phyloP scores from a whole-genome alignment of 495 filamentous ascomycete genomes.

The Neurospora sp. region DNA sequence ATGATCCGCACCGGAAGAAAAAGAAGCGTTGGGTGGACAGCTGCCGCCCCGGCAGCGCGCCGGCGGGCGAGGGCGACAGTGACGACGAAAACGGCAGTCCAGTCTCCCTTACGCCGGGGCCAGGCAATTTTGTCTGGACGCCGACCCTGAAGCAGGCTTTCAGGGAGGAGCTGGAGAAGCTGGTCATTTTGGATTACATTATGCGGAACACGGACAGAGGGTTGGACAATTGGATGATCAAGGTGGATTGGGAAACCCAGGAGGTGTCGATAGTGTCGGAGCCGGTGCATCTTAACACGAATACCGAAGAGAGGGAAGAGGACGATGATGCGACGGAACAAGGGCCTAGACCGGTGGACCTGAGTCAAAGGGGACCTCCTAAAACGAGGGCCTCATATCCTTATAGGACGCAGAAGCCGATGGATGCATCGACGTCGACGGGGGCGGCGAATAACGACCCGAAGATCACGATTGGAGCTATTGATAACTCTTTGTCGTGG shows the following conservation, averaged over 20 bases:
- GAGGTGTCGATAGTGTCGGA: conserved; percentile 79
- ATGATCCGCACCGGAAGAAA: conserved; percentile 60
- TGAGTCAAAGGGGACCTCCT: conserved; percentile 34
- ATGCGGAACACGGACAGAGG: conserved; percentile 98
- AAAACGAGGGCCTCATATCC: conserved; percentile 47
- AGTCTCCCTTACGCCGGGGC: conserved; percentile 26
- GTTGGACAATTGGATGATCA: conserved; percentile 99
- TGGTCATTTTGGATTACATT: conserved; percentile 97
- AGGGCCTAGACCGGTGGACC: conserved; percentile 49
- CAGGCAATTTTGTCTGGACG: conserved; percentile 71
- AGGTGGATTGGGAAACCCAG: conserved; percentile 74
- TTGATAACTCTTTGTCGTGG: conserved; percentile 97
- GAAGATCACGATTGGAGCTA: conserved; percentile 74
- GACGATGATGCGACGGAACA: conserved; percentile 45
- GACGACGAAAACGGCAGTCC: conserved; percentile 42
- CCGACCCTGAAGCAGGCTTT: conserved; percentile 83
- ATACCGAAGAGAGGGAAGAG: conserved; percentile 36
- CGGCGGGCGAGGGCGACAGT: conserved; percentile 64
- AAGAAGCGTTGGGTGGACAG: conserved; percentile 69
- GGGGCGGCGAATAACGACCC: conserved; percentile 45
- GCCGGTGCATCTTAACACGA: conserved; percentile 56
- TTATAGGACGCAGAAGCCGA: conserved; percentile 71
- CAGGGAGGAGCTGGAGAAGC: conserved; percentile 88
- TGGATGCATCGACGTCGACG: conserved; percentile 64
- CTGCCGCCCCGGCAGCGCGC: conserved; percentile 59